These are phyloP conservation scores for Periconia sp. DNA, from an alignment of 2,329 filamentous ascomycete genomes.

Conservation along the genomic window DNA sequence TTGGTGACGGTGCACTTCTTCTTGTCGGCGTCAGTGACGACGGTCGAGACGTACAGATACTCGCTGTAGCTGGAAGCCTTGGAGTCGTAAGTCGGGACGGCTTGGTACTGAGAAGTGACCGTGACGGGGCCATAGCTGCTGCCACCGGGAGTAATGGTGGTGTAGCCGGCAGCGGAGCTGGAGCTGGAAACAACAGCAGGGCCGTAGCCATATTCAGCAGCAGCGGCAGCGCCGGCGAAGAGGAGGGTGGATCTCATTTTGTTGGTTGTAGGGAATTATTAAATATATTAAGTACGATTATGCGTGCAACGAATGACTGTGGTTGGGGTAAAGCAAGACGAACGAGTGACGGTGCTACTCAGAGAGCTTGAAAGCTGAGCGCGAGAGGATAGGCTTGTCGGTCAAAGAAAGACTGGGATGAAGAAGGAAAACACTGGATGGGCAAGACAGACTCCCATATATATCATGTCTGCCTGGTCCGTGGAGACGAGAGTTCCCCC, in stretches of 20 bases:
- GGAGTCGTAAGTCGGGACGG: conserved; percentile 34
- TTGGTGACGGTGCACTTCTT: conserved; percentile 33
- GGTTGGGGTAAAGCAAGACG: conserved; percentile 21
- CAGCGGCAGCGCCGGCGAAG: conserved; percentile 32
- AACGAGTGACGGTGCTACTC: conserved; percentile 14
- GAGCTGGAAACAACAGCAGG: conserved; percentile 13
- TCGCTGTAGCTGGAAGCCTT: conserved; percentile 15
- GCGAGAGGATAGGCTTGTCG: conserved; percentile 12
- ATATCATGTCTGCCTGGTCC: conserved; percentile 13
- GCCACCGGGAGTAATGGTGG: conserved; percentile 35
- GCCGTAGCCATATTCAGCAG: conserved; percentile 23
- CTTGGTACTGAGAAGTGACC: conserved; percentile 39
- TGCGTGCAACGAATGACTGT: conserved; percentile 33
- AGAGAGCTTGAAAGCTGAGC: conserved; percentile 23
- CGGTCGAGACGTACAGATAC: conserved; percentile 34
- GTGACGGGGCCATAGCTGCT: conserved; percentile 33
- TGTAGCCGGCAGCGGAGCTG: conserved; percentile 28
- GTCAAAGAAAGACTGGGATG: conserved; percentile 24
- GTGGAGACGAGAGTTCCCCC: conserved; percentile 6
- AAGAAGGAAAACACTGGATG: conserved; percentile 5
- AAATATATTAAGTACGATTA: conserved; percentile 16
- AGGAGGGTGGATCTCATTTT: conserved; percentile 25
- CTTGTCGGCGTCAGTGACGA: conserved; percentile 32
- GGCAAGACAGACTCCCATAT: conserved; percentile 2
- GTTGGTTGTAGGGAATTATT: conserved; percentile 6